Base-by-base conservation (phyloP, 106 monocot genomes). In the Narthecium ossifragum region DNA sequence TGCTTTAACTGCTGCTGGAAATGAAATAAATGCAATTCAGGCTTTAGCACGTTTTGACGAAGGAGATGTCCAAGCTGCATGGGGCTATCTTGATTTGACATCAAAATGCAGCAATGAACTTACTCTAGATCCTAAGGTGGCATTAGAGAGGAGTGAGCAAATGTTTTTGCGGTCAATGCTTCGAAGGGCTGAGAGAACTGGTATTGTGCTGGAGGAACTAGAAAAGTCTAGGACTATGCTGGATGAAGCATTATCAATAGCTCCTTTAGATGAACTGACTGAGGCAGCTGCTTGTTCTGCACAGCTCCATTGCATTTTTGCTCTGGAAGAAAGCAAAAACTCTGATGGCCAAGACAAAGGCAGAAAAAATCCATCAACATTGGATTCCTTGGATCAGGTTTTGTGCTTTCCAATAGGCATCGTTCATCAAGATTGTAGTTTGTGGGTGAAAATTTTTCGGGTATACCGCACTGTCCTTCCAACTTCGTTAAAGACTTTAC, bases 101-200 rank as follows among this genome's bases (percentile, higher is more conserved):
- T 84, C 91, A 27, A 98, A 98, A 71, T 81, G 84, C 58, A 84
- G 87, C 76, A 79, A 37, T 77, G 84, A 91, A 65, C 73, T 81
- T 62, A 77, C 84, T 27, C 86, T 98, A 73, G 86, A 98, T 77
- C 90, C 91, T 22, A 91, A 64, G 57, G 8, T 90, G 53, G 80
- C 91, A 46, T 66, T 98, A 53, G 87, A 98, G 69, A 98, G 98
- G 72, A 98, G 98, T 61, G 98, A 91, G 48, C 74, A 87, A 53
- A 98, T 91, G 91, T 73, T 98, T 38, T 67, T 98, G 49, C 76
- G 87, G 17, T 78, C 84, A 41, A 98, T 98, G 98, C 90, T 98
- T 53, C 74, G 78, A 61, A 73, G 57, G 40, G 67, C 74, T 66
- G 71, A 46, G 17, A 69, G 60, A 21, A 11, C 53, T 37, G 70